Percentiles rank a stretch among this genome's conserved stretches.
phyloP scores from a whole-genome alignment of 768 basidiomycete genomes.

The Amanita rubescens region DNA sequence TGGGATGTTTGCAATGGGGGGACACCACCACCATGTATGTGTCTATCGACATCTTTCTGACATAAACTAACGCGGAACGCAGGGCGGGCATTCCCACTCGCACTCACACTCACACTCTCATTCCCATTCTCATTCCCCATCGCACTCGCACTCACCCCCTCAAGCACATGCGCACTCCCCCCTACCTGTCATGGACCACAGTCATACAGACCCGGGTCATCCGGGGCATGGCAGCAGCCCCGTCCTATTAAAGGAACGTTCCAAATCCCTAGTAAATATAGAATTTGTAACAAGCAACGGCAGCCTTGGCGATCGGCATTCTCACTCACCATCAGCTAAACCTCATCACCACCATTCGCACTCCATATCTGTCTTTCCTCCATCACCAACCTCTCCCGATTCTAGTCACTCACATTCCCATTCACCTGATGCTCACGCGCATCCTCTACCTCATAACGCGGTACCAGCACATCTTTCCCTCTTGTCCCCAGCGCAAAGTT shows the following conservation, averaged over 20 bases:
- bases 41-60: slow-evolving; percentile 2
- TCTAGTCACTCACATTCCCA: slow-evolving; percentile 20
- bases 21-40: slow-evolving; percentile 80
- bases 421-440: neutral
- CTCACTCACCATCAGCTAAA: slow-evolving; percentile 3
- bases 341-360: slow-evolving; percentile 22
- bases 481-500: slow-evolving; percentile 17
- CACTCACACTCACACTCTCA: slow-evolving; percentile 17
- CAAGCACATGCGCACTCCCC: neutral
- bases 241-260: neutral
- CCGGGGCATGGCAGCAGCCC: neutral
- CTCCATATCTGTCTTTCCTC: slow-evolving; percentile 13
- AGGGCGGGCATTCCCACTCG: slow-evolving; percentile 53
- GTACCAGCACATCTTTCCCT: slow-evolving; percentile 17
- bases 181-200: neutral
- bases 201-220: neutral
- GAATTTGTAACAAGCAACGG: neutral
- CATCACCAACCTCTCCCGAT: slow-evolving; percentile 12
- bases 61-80: slow-evolving; percentile 5
- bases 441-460: slow-evolving; percentile 1
- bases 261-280: neutral
- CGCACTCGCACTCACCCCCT: slow-evolving; percentile 21
- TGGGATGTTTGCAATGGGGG: slow-evolving; percentile 98
- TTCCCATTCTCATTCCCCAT: slow-evolving; percentile 10
- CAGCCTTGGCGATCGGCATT: neutral